Evolutionary conservation across 2,329 filamentous ascomycete genomes (phyloP), one percentile per base, ranked within the genome.

Genomic region (Aspergillus unguis): DNA sequence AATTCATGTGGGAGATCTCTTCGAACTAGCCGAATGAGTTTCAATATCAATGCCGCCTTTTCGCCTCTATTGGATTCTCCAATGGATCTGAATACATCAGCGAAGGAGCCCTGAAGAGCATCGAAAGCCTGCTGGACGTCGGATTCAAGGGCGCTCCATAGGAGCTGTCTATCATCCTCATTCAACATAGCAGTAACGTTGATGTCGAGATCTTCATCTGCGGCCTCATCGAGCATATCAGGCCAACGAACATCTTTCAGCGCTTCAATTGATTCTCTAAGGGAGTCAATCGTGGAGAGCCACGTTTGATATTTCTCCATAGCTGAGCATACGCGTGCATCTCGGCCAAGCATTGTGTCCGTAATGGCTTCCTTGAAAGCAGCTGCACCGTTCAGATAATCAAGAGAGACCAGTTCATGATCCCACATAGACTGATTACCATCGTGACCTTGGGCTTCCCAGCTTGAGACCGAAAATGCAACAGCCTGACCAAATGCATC

Each of bases 21-120:
- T 8, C 88, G 83, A 17, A 96, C 80, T 58, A 92, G 88, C 29
- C 92, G 80, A 17, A 94, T 73, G 1, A 91, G 73, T 4, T 90
- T 85, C 1, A 95, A 69, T 17, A 95, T 71, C 59, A 92, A 91
- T 3, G 72, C 70, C 5, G 73, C 70, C 53, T 74, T 72, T 80
- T 80, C 56, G 81, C 79, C 56, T 83, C 75, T 40, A 50, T 66
- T 47, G 25, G 59, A 55, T 29, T 71, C 69, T 3, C 79, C 79
- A 42, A 79, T 77, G n/a, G 80, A 72, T 3, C 76, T 66, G 3
- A 73, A 73, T 0, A 77, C 73, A 27, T 73, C 64, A 27, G 74
- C 73, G 11, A 77, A 68, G 4, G 63, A 68, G 25, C 41, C 54
- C 43, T 75, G 66, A 3, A 94, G 76, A 11, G 77, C 74, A 9